phyloP scores from a whole-genome alignment of 2,329 filamentous ascomycete genomes.

The Bimuria novae-zelandiae region DNA sequence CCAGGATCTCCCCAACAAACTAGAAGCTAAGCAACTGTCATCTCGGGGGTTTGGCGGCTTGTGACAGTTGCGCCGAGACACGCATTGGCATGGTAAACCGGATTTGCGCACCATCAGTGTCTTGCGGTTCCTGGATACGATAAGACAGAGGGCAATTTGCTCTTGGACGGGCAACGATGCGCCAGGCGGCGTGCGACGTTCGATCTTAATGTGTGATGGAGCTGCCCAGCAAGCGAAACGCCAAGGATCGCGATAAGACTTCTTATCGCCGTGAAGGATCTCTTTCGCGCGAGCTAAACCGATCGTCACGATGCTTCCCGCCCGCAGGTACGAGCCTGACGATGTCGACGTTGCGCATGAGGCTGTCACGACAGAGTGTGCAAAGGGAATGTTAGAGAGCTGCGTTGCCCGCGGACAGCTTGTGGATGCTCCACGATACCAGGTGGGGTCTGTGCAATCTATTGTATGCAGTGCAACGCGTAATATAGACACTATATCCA shows the following conservation, averaged over 20 bases:
- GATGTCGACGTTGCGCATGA: not conserved
- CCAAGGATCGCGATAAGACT: not conserved
- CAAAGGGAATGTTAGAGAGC: no score
- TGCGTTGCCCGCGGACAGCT: no score
- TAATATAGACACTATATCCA: slow-evolving; percentile 15
- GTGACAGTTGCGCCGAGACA: not conserved
- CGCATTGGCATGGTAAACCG: slow-evolving; percentile 4
- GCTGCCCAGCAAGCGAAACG: no score
- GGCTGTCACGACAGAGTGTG: no score
- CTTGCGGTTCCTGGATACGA: slow-evolving; percentile 5
- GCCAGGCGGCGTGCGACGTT: no score
- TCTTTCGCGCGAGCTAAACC: slow-evolving; percentile 9
- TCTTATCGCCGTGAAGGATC: slow-evolving; percentile 1
- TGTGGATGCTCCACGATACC: no score
- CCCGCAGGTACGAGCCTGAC: not conserved
- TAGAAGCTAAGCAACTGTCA: no score
- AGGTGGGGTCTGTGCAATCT: not conserved
- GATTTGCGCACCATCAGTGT: slow-evolving; percentile 3
- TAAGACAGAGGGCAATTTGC: not conserved
- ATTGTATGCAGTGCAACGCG: slow-evolving; percentile 42
- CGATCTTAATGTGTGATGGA: no score
- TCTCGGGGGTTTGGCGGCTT: slow-evolving; percentile 1
- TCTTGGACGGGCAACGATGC: not conserved
- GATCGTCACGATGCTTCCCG: slow-evolving; percentile 9
- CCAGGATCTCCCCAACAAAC: no score